Percentiles rank a stretch among this genome's conserved stretches.
These are phyloP conservation scores for Amphichorda felina DNA, from an alignment of 2,329 filamentous ascomycete species.

Conservation along the genomic window DNA sequence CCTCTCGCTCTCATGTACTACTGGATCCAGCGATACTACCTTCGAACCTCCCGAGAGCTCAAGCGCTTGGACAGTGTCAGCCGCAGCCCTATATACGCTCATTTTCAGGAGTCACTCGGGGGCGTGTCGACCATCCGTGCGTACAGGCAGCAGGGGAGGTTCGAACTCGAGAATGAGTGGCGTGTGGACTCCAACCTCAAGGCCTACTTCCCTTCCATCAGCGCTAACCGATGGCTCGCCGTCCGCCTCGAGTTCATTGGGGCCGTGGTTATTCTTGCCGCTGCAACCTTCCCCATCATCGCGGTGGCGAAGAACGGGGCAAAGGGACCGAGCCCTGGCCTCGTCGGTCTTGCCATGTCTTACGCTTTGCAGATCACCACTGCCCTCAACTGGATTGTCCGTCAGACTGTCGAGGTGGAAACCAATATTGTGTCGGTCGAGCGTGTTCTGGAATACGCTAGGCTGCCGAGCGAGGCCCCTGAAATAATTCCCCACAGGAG, in stretches of 20 bases:
- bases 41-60: slow-evolving; percentile 88
- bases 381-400: slow-evolving; percentile 97
- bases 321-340: slow-evolving; percentile 52
- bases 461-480: slow-evolving; percentile 82
- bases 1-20: slow-evolving; percentile 75
- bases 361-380: slow-evolving; percentile 96
- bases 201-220: slow-evolving; percentile 93
- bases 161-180: slow-evolving; percentile 93
- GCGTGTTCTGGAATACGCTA: slow-evolving; percentile 90
- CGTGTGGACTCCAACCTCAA: slow-evolving; percentile 88
- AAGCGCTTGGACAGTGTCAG: slow-evolving; percentile 94
- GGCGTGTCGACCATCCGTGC: slow-evolving; percentile 93
- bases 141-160: slow-evolving; percentile 79
- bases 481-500: slow-evolving; percentile 84
- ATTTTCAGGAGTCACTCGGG: slow-evolving; percentile 94
- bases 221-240: slow-evolving; percentile 87
- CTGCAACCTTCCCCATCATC: slow-evolving; percentile 72
- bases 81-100: slow-evolving; percentile 91
- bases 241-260: slow-evolving; percentile 93
- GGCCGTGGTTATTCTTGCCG: slow-evolving; percentile 79
- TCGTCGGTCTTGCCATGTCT: slow-evolving; percentile 90
- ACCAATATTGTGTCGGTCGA: slow-evolving; percentile 99
- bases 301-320: slow-evolving; percentile 62
- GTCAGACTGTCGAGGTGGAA: slow-evolving; percentile 98
- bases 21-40: slow-evolving; percentile 93